A percentile compares a stretch with the other conserved stretches of the same genome.
These are phyloP conservation scores for Coemansia sp. DNA, from an alignment of 192 early-diverging fungal genomes.

Conservation along the genomic window DNA sequence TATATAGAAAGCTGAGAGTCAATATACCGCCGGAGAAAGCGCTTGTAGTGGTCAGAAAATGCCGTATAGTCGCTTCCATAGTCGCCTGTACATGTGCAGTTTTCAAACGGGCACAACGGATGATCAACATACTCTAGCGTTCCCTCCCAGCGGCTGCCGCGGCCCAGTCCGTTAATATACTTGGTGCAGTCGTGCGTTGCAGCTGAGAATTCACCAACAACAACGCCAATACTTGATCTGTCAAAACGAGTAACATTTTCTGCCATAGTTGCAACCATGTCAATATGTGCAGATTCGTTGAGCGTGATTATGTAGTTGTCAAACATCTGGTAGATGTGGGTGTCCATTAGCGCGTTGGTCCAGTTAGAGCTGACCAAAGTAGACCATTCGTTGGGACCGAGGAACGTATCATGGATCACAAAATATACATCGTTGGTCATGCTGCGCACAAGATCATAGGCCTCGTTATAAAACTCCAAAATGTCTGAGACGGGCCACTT, in stretches of 20 bases:
- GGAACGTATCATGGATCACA: conserved; percentile 55
- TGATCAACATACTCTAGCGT: conserved; percentile 39
- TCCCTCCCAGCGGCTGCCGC: conserved; percentile 65
- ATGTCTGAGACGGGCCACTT: conserved; percentile 41
- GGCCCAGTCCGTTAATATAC: conserved; percentile 67
- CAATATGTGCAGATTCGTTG: conserved; percentile 40
- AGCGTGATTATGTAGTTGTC: conserved; percentile 45
- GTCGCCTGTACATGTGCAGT: conserved; percentile 59
- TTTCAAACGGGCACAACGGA: conserved; percentile 45
- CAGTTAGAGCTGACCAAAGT: conserved; percentile 40
- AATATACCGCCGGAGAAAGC: conserved; percentile 59
- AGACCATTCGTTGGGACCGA: conserved; percentile 48
- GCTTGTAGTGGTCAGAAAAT: conserved; percentile 58
- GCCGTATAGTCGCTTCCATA: conserved; percentile 48
- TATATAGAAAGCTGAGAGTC: conserved; percentile 64
- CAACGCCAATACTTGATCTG: conserved; percentile 56
- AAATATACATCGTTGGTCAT: conserved; percentile 30
- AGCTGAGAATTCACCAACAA: conserved; percentile 72
- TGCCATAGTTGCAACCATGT: conserved; percentile 36
- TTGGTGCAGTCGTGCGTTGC: conserved; percentile 74
- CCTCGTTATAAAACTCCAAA: conserved; percentile 52
- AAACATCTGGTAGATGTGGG: conserved; percentile 58
- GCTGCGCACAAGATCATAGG: conserved; percentile 40
- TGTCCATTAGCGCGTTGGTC: conserved; percentile 53
- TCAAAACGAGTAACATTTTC: conserved; percentile 42